Base-by-base conservation (phyloP, 2,329 filamentous ascomycete species). In the Botrytis tulipae region DNA sequence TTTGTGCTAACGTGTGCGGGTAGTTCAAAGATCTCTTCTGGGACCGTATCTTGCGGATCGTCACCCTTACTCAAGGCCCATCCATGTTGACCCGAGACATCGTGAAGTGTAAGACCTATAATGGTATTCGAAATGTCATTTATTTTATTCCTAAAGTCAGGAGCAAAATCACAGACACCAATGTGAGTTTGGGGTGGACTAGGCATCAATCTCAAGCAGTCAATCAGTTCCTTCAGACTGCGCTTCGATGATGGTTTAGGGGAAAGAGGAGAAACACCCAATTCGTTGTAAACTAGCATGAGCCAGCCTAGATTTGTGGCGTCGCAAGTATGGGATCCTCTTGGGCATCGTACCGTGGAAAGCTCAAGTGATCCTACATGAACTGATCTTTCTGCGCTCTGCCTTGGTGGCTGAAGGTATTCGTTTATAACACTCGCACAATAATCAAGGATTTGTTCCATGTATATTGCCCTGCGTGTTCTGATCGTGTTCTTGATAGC, bases 281-380 rank as follows among this genome's bases (percentile, higher is more conserved):
- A 80, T 75, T 87, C 85, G 69, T 84, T 84, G 71, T 84, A 85
- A 0, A 84, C 80, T n/a, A 87, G 81, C 84, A 88, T 86, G 48
- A 87, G 77, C 86, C 86, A 88, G 4, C 87, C 87, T 0, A 88
- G 81, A 71, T 86, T 87, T 0, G 83, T 83, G 0, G 86, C 85
- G 75, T 88, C 87, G 72, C 87, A 88, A 77, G 81, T 80, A 71
- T 85, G 85, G 71, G 83, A 85, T 0, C 85, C 85, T 73, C 83
- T 86, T 25, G 86, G 85, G 73, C 87, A 88, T 48, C 86, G 82
- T 0, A 78, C 81, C 46, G 81, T 83, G 1, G 82, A 84, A 5
- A 85, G 76, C n/a, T 78, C 71, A 42, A 82, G 73, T 4, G 79
- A 77, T 25, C 76, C 74, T 22, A 74, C 69, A 59, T 73, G 75